A percentile compares a stretch with the other conserved stretches of the same genome.
Conservation (phyloP, 257 asterid genomes). For the Solanum okadae region DNA sequence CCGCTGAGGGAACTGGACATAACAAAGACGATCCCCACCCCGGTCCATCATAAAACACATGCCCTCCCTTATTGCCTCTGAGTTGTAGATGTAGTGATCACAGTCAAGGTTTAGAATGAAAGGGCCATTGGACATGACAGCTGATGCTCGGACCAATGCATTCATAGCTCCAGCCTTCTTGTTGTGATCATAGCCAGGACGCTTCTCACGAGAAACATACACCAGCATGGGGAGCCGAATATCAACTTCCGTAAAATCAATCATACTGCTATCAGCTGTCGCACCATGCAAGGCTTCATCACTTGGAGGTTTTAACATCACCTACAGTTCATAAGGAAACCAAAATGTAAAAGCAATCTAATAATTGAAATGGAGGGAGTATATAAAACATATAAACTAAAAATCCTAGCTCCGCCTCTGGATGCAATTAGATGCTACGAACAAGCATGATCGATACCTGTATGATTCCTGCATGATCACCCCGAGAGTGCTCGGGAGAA, state of each 20-base stretch:
- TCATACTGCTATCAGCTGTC: constrained; percentile 30
- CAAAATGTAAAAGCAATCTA: neutral
- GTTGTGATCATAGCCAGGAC: constrained; percentile 89
- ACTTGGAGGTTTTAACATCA: constrained; percentile 90
- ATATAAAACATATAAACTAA: neutral
- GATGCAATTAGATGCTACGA: neutral
- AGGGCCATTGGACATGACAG: constrained; percentile 91
- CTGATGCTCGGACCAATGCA: constrained; percentile 82
- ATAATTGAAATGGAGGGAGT: neutral
- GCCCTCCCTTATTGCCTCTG: constrained; percentile 72
- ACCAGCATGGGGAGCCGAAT: constrained; percentile 85
- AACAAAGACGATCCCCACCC: constrained; percentile 75
- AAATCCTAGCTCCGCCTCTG: neutral
- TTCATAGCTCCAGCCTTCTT: constrained; percentile 97
- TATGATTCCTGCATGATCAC: constrained; percentile 88
- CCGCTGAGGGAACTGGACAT: constrained; percentile 76
- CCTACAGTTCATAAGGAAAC: constrained; percentile 32
- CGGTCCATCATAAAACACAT: constrained; percentile 91
- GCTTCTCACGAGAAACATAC: constrained; percentile 80
- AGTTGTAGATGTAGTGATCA: constrained; percentile 85
- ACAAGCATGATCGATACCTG: constrained; percentile 36
- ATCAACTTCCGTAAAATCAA: constrained; percentile 62
- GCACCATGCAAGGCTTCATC: constrained; percentile 58
- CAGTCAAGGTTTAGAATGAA: constrained; percentile 84
- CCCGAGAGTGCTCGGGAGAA: constrained; percentile 64